Evolutionary conservation across 164 flowering plant genomes (phyloP), one percentile per base, ranked within the genome.

Genomic region (Piper betle): DNA sequence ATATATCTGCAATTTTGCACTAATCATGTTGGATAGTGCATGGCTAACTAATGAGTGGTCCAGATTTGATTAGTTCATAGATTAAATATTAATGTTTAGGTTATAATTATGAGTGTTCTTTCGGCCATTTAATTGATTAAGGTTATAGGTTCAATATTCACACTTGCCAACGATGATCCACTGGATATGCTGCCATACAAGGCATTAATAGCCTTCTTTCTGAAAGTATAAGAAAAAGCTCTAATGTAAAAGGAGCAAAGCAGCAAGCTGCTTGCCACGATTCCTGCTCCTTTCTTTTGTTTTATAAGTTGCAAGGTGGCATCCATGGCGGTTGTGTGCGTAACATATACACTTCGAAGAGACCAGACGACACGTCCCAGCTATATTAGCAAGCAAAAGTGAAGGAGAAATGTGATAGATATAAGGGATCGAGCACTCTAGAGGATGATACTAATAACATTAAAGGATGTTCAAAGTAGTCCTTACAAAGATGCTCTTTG

Each of bases 401-500:
- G 50, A 43, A 43, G 8, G 58, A 20, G 38, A 39, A 55, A 55
- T 55, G 38, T 16, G 58, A 37, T 12, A 33, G 38, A 12, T 20
- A 20, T n/a, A 55, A 18, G 58, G n/a, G 58, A 4, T 55, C 38
- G 20, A 55, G n/a, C n/a, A n/a, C n/a, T n/a, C n/a, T n/a, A n/a
- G n/a, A n/a, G n/a, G n/a, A n/a, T n/a, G 58, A 55, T 55, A 55
- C 58, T 55, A 17, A 39, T 17, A 55, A 2, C 15, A 55, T 55
- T 20, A 55, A 55, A 55, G 58, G n/a, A n/a, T n/a, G 58, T 55
- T 55, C 58, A 55, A 55, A 55, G 58, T 16, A 55, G 58, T 55
- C 33, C 15, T n/a, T n/a, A n/a, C 20, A 5, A 39, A 55, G 58
- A 55, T 20, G 58, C 58, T 55, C 58, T 1, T 55, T 55, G 58